Evolutionary conservation across 441 rosid species (phyloP).

Genomic region (Kokia cookei): DNA sequence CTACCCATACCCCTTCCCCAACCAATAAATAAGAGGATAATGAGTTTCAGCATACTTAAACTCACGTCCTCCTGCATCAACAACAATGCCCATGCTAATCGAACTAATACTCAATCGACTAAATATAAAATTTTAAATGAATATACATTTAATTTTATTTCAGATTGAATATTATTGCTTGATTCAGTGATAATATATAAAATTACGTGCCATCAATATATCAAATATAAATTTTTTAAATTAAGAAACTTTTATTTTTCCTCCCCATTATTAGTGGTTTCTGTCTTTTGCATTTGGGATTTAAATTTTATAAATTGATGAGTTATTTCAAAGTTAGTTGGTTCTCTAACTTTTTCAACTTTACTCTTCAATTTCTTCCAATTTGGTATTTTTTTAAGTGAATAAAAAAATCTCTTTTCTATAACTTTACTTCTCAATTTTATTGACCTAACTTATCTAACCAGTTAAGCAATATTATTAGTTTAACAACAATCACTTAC

Average conservation of each 20-base stretch:
- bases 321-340: conserved; percentile 6
- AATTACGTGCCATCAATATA: too few species aligned
- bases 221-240: too few species aligned
- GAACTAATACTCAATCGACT: too few species aligned
- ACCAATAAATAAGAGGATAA: too few species aligned
- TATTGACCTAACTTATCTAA: not conserved
- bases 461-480: not conserved
- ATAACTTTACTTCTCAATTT: not conserved
- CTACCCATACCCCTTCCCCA: rapidly evolving
- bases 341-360: not conserved
- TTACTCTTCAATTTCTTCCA: not conserved
- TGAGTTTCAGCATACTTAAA: too few species aligned
- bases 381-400: not conserved
- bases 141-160: too few species aligned
- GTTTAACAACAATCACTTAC: not conserved
- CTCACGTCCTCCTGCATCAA: too few species aligned
- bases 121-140: too few species aligned
- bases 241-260: too few species aligned
- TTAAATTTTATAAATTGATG: not conserved
- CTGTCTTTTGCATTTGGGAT: not conserved
- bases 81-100: too few species aligned
- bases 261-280: not conserved
- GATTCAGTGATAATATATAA: rapidly evolving
- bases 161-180: too few species aligned
- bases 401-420: not conserved